phyloP scores from a whole-genome alignment of 1,284 basidiomycete genomes.

The Cryptococcus sp. region DNA sequence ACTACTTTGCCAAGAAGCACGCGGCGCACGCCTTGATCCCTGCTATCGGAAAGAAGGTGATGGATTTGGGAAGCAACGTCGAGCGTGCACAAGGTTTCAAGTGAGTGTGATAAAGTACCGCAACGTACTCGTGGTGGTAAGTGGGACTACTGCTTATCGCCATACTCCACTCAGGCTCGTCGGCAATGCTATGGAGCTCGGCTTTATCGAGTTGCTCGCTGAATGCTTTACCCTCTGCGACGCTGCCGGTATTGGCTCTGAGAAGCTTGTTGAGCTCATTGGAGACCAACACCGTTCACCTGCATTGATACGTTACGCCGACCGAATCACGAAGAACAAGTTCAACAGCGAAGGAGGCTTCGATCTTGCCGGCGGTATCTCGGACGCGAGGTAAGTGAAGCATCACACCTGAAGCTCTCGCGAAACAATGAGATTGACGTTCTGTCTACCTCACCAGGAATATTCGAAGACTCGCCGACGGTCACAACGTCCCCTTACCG shows the following conservation, averaged over 20 bases:
- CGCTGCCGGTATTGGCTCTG: constrained; percentile 74
- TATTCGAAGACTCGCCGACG: constrained; percentile 56
- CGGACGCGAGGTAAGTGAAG: constrained; percentile 65
- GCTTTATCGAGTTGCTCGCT: constrained; percentile 70
- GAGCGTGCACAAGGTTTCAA: constrained; percentile 72
- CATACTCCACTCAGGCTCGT: constrained; percentile 33
- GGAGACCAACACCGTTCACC: constrained; percentile 56
- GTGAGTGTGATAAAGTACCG: constrained; percentile 56
- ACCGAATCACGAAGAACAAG: constrained; percentile 55
- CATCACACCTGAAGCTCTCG: not conserved
- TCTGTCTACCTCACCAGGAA: constrained; percentile 33
- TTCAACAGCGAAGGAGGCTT: constrained; percentile 82
- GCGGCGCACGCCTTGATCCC: constrained; percentile 70
- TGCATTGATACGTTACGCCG: constrained; percentile 30
- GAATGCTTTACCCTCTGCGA: constrained; percentile 81
- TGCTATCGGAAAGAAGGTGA: constrained; percentile 70
- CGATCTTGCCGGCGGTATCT: constrained; percentile 83
- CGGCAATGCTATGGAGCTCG: constrained; percentile 50
- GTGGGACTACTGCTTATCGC: constrained; percentile 5
- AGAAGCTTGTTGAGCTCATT: constrained; percentile 61
- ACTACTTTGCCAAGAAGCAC: constrained; percentile 80
- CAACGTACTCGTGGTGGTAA: not conserved
- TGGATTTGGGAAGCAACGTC: constrained; percentile 56
- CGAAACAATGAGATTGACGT: not conserved
- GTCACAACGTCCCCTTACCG: constrained; percentile 77